Evolutionary conservation across 2,329 filamentous ascomycete species (phyloP).

Genomic region (Aaosphaeria arxii): DNA sequence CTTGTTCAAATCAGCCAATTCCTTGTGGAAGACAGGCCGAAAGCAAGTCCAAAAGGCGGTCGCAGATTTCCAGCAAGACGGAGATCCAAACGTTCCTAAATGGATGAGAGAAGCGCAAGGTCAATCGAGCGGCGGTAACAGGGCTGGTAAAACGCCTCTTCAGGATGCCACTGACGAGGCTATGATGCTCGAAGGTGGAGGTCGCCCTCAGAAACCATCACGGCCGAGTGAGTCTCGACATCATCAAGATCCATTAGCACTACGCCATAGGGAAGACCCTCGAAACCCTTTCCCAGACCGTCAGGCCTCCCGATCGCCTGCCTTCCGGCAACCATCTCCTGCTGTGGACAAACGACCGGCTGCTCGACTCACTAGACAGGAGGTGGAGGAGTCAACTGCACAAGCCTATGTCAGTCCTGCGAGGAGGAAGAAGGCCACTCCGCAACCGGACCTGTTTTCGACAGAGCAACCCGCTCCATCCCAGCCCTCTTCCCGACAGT

Average conservation of each 20-base stretch:
- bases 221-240: constrained; percentile 25
- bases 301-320: constrained; percentile 38
- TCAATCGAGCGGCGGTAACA: constrained; percentile 1
- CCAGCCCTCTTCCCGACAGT: constrained; percentile 22
- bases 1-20: constrained; percentile 90
- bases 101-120: constrained; percentile 82
- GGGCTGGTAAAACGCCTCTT: constrained; percentile 7
- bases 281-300: constrained; percentile 26
- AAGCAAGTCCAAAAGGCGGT: constrained; percentile 93
- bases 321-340: constrained; percentile 33
- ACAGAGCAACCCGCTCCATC: constrained; percentile 22
- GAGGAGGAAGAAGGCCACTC: constrained; percentile 67
- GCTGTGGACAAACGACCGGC: constrained; percentile 41
- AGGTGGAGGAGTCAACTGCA: constrained; percentile 74
- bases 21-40: constrained; percentile 89
- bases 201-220: constrained; percentile 49
- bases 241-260: constrained; percentile 16
- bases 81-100: constrained; percentile 78
- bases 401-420: constrained; percentile 87
- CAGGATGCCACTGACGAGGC: constrained; percentile 54
- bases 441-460: constrained; percentile 60
- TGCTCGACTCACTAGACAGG: constrained; percentile 67
- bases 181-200: constrained; percentile 71
- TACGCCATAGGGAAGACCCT: constrained; percentile 22
- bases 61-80: constrained; percentile 73